Conservation (phyloP, 176 grass and related monocot species). For the Carex cristatella region DNA sequence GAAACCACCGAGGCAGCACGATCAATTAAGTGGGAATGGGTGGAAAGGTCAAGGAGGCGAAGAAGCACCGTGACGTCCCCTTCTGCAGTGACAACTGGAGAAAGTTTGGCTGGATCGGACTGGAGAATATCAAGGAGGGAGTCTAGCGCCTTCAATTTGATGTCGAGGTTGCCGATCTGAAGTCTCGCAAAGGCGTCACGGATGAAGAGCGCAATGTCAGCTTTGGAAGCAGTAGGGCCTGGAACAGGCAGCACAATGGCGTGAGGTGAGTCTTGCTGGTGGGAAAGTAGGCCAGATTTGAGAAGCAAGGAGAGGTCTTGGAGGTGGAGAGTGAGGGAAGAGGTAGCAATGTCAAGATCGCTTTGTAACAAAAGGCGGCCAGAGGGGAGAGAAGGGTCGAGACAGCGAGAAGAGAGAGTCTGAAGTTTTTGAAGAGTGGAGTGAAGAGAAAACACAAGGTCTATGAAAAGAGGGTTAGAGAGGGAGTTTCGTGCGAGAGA, state of each 20-base stretch:
- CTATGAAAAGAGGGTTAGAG: conserved; percentile 51
- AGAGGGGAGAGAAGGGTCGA: conserved; percentile 47
- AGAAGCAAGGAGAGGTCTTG: conserved; percentile 62
- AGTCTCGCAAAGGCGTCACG: conserved; percentile 69
- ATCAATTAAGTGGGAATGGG: conserved; percentile 58
- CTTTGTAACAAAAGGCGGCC: conserved; percentile 65
- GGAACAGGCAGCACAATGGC: conserved; percentile 71
- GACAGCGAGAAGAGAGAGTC: conserved; percentile 47
- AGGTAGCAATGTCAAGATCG: conserved; percentile 69
- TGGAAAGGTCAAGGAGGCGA: conserved; percentile 63
- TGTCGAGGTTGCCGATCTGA: conserved; percentile 73
- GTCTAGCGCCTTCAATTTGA: conserved; percentile 70
- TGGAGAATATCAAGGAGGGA: conserved; percentile 61
- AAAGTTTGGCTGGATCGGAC: conserved; percentile 31
- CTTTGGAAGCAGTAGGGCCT: conserved; percentile 32
- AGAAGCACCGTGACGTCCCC: conserved; percentile 52
- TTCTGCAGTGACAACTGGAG: conserved; percentile 42
- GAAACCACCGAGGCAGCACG: conserved; percentile 39
- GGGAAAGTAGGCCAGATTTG: conserved; percentile 35
- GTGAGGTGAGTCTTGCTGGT: conserved; percentile 18
- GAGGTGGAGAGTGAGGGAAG: conserved; percentile 59
- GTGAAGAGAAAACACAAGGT: conserved; percentile 42
- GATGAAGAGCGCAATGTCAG: conserved; percentile 56
- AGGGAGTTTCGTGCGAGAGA: conserved; percentile 28
- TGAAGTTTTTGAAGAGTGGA: conserved; percentile 44